These are phyloP conservation scores for Insectozyma bohioensis DNA, from an alignment of 1,139 yeast species.

Conservation along the genomic window DNA sequence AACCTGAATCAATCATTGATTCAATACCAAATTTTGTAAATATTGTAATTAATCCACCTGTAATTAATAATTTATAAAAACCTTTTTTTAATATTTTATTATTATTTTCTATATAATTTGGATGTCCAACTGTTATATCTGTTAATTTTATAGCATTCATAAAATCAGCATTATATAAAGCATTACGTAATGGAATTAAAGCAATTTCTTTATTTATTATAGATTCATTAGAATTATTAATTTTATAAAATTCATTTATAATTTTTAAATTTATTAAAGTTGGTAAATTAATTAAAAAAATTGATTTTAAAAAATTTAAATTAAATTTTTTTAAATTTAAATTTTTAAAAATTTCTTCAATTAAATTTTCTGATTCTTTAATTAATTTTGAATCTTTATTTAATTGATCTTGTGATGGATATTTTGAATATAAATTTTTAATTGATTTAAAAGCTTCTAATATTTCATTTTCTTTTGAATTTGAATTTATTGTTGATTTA, in stretches of 20 bases:
- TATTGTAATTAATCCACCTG: conserved; percentile 36
- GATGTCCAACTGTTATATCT: conserved; percentile 62
- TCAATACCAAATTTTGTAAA: conserved; percentile 41
- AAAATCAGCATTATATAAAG: conserved; percentile 60
- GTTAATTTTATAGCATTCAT: conserved; percentile 56
- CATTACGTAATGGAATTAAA: conserved; percentile 60
- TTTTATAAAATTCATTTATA: conserved; percentile 35
- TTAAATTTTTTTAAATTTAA: conserved; percentile 21
- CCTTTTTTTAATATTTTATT: conserved; percentile 30
- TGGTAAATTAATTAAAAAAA: conserved; percentile 39
- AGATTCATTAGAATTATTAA: conserved; percentile 26
- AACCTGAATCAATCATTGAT: conserved; percentile 34
- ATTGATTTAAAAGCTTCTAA: conserved; percentile 23
- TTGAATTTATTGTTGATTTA: conserved; percentile 8
- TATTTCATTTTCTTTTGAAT: conserved; percentile 8
- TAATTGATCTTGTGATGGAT: conserved; percentile 14
- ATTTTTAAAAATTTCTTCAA: conserved; percentile 21
- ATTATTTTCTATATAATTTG: conserved; percentile 42
- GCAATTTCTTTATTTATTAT: conserved; percentile 47
- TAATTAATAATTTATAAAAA: conserved; percentile 26
- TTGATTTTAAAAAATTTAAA: conserved; percentile 23
- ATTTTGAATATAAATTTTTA: conserved; percentile 18
- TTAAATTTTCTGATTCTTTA: conserved; percentile 16
- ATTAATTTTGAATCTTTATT: conserved; percentile 17
- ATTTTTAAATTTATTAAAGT: conserved; percentile 27